Percentiles rank a stretch among this genome's conserved stretches.
Conservation (phyloP, 1,284 basidiomycete species). For the Ceratobasidium sp. region DNA sequence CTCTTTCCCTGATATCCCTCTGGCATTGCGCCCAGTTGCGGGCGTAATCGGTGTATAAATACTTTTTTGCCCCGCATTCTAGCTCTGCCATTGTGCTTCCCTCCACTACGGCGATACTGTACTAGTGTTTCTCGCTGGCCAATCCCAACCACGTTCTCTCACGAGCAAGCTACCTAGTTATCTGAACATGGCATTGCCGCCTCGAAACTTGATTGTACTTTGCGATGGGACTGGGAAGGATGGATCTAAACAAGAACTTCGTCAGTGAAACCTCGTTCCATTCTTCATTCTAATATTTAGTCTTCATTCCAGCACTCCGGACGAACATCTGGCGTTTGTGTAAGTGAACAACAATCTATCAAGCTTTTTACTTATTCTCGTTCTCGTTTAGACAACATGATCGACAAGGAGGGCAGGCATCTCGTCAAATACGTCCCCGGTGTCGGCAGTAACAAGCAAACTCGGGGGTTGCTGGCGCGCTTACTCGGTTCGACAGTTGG, state of each 20-base stretch:
- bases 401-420: not conserved
- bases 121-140: too few species aligned
- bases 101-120: too few species aligned
- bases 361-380: not conserved
- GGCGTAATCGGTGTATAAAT: too few species aligned
- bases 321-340: slow-evolving; percentile 30
- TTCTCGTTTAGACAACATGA: not conserved
- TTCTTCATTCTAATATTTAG: too few species aligned
- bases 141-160: too few species aligned
- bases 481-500: slow-evolving; percentile 11
- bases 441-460: slow-evolving; percentile 7
- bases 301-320: not conserved
- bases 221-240: slow-evolving; percentile 36
- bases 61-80: too few species aligned
- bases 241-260: not conserved
- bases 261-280: too few species aligned
- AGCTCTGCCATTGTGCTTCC: too few species aligned
- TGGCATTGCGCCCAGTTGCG: too few species aligned
- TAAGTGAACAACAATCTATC: not conserved
- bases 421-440: slow-evolving; percentile 9
- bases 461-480: not conserved
- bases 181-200: too few species aligned
- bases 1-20: too few species aligned
- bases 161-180: too few species aligned
- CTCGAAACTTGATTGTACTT: slow-evolving; percentile 15